A percentile compares a stretch with the other conserved stretches of the same genome.
These are phyloP conservation scores for Pseudogymnoascus sp. DNA, from an alignment of 2,329 filamentous ascomycete species.

Conservation along the genomic window DNA sequence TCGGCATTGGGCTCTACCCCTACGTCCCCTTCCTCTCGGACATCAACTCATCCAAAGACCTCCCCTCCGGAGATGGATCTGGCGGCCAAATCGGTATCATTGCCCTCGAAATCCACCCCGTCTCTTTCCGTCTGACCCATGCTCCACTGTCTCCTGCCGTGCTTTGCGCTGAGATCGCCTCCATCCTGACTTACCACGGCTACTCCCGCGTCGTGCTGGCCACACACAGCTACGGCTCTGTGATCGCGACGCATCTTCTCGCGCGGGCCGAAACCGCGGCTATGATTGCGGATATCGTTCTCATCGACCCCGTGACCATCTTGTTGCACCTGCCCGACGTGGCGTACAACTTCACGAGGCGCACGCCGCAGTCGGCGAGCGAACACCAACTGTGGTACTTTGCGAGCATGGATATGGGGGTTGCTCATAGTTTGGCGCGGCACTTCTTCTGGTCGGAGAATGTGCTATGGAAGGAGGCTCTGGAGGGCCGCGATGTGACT, in stretches of 20 bases:
- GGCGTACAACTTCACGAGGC: constrained; percentile 51
- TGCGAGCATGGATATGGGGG: constrained; percentile 48
- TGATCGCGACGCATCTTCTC: constrained; percentile 49
- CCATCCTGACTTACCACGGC: constrained; percentile 43
- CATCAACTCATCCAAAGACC: constrained; percentile 31
- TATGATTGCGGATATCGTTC: constrained; percentile 41
- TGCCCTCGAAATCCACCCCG: constrained; percentile 49
- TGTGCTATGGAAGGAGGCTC: constrained; percentile 50
- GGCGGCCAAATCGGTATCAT: constrained; percentile 49
- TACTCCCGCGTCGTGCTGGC: constrained; percentile 45
- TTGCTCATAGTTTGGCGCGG: constrained; percentile 48
- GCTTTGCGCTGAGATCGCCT: constrained; percentile 43
- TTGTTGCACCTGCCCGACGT: constrained; percentile 54
- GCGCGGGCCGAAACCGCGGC: constrained; percentile 28
- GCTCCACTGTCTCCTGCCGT: constrained; percentile 38
- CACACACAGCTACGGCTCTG: constrained; percentile 46
- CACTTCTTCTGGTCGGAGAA: constrained; percentile 57
- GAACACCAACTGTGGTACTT: constrained; percentile 55
- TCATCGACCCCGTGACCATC: constrained; percentile 54
- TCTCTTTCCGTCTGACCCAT: constrained; percentile 49
- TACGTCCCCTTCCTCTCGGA: constrained; percentile 48
- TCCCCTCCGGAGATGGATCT: constrained; percentile 21
- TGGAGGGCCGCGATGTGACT: constrained; percentile 32
- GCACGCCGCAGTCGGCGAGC: constrained; percentile 39
- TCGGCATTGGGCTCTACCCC: constrained; percentile 51